Evolutionary conservation across 495 filamentous ascomycete species (phyloP).

Genomic region (Penicillium samsonianum): DNA sequence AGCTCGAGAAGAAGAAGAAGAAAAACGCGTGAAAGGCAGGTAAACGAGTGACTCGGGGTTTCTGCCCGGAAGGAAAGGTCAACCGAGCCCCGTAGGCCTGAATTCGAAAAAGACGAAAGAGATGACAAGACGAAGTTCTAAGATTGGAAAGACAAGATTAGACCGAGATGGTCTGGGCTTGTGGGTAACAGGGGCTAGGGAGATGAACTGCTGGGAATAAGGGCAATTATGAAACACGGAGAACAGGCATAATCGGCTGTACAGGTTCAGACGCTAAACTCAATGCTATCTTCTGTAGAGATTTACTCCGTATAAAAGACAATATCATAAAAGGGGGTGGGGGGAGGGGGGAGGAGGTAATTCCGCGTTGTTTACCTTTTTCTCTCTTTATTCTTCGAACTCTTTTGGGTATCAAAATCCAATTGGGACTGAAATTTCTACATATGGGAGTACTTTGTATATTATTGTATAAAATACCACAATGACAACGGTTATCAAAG

Average conservation of each 20-base stretch:
- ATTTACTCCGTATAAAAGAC: no score
- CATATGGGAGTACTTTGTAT: not conserved
- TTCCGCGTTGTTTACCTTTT: conserved; percentile 6
- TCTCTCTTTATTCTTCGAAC: not conserved
- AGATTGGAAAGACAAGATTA: conserved; percentile 13
- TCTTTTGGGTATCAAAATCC: not conserved
- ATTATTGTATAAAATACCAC: not conserved
- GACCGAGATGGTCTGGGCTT: conserved; percentile 25
- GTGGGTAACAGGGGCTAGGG: conserved; percentile 9
- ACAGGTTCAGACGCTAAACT: conserved; percentile 6
- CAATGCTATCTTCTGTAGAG: not conserved
- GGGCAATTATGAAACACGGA: conserved; percentile 13
- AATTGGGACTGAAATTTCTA: not conserved
- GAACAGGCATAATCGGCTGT: not conserved
- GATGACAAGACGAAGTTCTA: conserved; percentile 18
- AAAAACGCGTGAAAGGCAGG: conserved; percentile 17
- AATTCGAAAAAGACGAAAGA: conserved; percentile 18
- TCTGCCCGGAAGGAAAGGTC: conserved; percentile 28
- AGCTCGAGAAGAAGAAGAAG: conserved; percentile 26
- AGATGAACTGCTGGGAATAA: conserved; percentile 11
- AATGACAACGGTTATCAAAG: not conserved
- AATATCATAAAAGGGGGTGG: conserved; percentile 2
- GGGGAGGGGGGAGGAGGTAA: not conserved
- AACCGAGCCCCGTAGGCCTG: conserved; percentile 23
- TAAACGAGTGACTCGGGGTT: conserved; percentile 42